These are phyloP conservation scores for Ceratocystis ficicola DNA, from an alignment of 2,329 filamentous ascomycete species.

Conservation along the genomic window DNA sequence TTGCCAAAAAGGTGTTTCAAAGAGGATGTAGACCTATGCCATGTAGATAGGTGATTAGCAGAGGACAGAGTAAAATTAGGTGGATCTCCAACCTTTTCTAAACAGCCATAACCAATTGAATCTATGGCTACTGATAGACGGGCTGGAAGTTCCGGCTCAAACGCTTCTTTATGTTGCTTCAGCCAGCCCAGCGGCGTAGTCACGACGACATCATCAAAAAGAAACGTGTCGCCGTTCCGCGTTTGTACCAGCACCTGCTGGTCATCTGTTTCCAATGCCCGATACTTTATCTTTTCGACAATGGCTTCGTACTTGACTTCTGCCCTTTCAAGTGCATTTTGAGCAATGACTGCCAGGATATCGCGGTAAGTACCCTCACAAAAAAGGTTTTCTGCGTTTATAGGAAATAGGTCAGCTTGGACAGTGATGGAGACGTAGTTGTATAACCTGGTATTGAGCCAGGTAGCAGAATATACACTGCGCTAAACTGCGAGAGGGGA, in stretches of 20 bases:
- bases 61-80: not conserved
- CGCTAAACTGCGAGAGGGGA: not conserved
- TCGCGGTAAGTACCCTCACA: conserved; percentile 48
- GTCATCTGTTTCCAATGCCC: not conserved
- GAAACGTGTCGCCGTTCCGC: conserved; percentile 26
- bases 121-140: conserved; percentile 48
- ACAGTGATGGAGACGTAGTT: not conserved
- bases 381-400: conserved; percentile 43
- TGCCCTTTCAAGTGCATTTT: conserved; percentile 43
- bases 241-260: conserved; percentile 9
- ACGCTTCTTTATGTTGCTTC: conserved; percentile 45
- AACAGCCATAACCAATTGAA: conserved; percentile 55
- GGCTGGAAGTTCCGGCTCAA: conserved; percentile 47
- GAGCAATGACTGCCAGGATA: conserved; percentile 46
- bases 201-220: conserved; percentile 57
- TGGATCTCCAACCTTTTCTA: conserved; percentile 49
- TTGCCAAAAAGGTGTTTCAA: conserved; percentile 65
- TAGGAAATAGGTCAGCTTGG: not conserved
- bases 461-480: not conserved
- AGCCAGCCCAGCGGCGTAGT: conserved; percentile 59
- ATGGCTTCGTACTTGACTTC: conserved; percentile 32
- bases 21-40: conserved; percentile 48
- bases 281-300: conserved; percentile 16
- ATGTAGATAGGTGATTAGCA: not conserved
- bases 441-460: not conserved